These are phyloP conservation scores for Ophiorrhiza pumila DNA, from an alignment of 257 asterid genomes.

Conservation along the genomic window DNA sequence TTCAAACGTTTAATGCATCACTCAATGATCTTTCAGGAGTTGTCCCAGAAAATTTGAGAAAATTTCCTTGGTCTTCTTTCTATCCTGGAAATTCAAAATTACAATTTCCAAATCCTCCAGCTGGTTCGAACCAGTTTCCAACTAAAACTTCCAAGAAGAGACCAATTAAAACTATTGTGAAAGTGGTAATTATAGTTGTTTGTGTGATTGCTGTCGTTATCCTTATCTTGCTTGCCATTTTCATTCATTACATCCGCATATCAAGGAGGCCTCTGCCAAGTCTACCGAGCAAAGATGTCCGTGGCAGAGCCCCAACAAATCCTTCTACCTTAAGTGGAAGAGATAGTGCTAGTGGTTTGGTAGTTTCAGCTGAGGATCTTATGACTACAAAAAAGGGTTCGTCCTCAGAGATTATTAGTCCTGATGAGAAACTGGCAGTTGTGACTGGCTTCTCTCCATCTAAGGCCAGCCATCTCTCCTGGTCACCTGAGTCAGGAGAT, in stretches of 20 bases:
- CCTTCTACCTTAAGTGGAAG: constrained; percentile 50
- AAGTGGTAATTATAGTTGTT: constrained; percentile 54
- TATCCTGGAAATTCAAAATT: constrained; percentile 83
- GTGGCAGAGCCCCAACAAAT: constrained; percentile 43
- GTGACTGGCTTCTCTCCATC: constrained; percentile 83
- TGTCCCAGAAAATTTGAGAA: constrained; percentile 84
- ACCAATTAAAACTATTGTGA: constrained; percentile 41
- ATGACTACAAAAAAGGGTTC: constrained; percentile 59
- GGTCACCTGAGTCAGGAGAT: constrained; percentile 95
- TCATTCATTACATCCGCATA: constrained; percentile 41
- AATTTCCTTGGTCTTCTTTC: constrained; percentile 74
- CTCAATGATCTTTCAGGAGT: constrained; percentile 75
- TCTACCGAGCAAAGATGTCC: constrained; percentile 44
- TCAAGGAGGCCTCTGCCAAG: constrained; percentile 43
- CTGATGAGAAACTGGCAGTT: constrained; percentile 67
- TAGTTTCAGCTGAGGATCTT: constrained; percentile 69
- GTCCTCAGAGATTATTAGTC: constrained; percentile 60
- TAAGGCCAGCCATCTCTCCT: constrained; percentile 74
- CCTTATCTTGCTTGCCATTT: constrained; percentile 51
- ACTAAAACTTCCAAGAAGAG: constrained; percentile 31
- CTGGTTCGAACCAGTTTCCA: constrained; percentile 44
- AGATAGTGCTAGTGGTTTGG: constrained; percentile 45
- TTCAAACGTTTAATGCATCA: constrained; percentile 78
- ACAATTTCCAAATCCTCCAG: constrained; percentile 77
- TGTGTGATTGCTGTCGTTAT: constrained; percentile 52